phyloP scores from a whole-genome alignment of 352 stramenopile species.

The Phytopythium cucurbitacearum region DNA sequence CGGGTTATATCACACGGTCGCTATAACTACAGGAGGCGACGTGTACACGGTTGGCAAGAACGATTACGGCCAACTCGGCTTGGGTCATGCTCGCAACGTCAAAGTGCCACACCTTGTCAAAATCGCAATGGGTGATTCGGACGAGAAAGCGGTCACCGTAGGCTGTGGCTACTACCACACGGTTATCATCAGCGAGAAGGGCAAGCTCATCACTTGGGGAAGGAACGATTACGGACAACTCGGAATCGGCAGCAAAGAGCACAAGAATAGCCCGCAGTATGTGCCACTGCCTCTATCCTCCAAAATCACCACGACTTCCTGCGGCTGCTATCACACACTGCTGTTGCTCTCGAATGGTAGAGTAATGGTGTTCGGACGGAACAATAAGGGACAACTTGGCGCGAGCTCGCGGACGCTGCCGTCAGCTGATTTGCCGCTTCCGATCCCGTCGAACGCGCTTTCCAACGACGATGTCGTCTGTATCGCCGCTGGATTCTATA shows the following conservation, averaged over 20 bases:
- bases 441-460: conserved; percentile 68
- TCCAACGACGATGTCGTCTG: conserved; percentile 78
- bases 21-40: conserved; percentile 55
- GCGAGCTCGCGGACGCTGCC: conserved; percentile 69
- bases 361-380: conserved; percentile 86
- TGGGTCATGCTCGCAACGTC: conserved; percentile 71
- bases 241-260: conserved; percentile 85
- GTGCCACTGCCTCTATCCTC: conserved; percentile 77
- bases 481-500: conserved; percentile 85
- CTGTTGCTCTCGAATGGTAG: conserved; percentile 72
- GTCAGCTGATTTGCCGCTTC: conserved; percentile 76
- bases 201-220: conserved; percentile 83
- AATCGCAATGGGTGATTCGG: conserved; percentile 50
- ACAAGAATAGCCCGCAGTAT: conserved; percentile 78
- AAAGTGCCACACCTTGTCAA: conserved; percentile 74
- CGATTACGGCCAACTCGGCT: conserved; percentile 83
- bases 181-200: conserved; percentile 70
- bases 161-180: conserved; percentile 88
- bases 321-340: conserved; percentile 82
- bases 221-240: conserved; percentile 86
- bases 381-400: conserved; percentile 86
- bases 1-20: conserved; percentile 79
- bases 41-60: conserved; percentile 86
- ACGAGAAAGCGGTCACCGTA: conserved; percentile 74
- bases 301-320: conserved; percentile 73